A percentile compares a stretch with the other conserved stretches of the same genome.
Conservation (phyloP, 2,329 filamentous ascomycete genomes). For the Coniella lustricola region DNA sequence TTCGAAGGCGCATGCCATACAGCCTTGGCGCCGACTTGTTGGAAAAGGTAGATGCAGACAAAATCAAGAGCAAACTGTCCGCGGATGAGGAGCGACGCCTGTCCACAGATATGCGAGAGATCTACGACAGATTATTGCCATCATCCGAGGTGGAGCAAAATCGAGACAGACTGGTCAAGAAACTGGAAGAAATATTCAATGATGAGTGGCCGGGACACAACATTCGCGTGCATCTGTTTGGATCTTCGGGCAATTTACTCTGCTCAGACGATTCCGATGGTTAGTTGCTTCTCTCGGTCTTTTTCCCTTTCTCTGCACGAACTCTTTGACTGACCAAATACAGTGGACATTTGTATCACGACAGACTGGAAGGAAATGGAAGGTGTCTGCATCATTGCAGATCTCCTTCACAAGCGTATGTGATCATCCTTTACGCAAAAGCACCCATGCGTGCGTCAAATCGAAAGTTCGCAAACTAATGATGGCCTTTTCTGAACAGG, state of each 20-base stretch:
- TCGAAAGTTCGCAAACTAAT: too few species aligned
- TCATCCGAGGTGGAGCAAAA: constrained; percentile 71
- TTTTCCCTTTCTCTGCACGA: too few species aligned
- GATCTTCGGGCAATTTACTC: constrained; percentile 92
- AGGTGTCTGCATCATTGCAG: constrained; percentile 83
- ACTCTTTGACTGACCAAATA: constrained; percentile 25
- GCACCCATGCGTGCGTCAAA: too few species aligned
- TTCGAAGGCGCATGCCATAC: constrained; percentile 85
- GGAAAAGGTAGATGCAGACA: constrained; percentile 62
- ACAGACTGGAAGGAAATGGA: constrained; percentile 84
- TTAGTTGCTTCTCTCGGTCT: constrained; percentile 38
- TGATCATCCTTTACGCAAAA: constrained; percentile 14
- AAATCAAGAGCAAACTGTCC: constrained; percentile 63
- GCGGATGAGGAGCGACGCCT: constrained; percentile 69
- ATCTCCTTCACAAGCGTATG: constrained; percentile 78
- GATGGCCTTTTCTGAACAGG: constrained; percentile 45
- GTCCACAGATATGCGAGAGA: constrained; percentile 72
- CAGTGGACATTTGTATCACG: constrained; percentile 96
- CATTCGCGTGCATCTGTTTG: constrained; percentile 89
- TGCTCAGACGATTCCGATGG: constrained; percentile 95
- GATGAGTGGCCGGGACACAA: constrained; percentile 86
- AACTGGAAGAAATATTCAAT: constrained; percentile 82
- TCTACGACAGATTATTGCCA: constrained; percentile 81
- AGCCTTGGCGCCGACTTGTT: constrained; percentile 75
- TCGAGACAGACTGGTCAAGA: constrained; percentile 69